These are phyloP conservation scores for Areca catechu DNA, from an alignment of 176 grass and related monocot genomes.

Conservation along the genomic window DNA sequence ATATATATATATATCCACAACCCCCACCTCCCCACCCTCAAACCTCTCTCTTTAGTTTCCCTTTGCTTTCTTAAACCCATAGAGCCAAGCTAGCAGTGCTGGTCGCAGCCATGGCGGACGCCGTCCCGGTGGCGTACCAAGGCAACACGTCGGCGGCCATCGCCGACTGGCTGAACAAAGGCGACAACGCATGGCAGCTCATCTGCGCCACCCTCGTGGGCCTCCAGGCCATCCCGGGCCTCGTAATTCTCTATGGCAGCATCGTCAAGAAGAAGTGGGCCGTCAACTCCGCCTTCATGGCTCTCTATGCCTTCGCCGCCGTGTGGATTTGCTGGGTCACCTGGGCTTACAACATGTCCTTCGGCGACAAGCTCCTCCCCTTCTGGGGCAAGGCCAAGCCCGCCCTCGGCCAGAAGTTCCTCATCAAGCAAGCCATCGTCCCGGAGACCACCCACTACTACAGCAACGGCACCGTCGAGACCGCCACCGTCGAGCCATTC, in stretches of 20 bases:
- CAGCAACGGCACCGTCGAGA: conserved; percentile 15
- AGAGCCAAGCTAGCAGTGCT: no score
- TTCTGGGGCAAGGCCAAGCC: conserved; percentile 79
- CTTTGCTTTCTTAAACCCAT: no score
- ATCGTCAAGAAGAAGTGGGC: conserved; percentile 99
- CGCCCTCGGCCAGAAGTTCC: conserved; percentile 50
- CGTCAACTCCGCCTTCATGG: conserved; percentile 94
- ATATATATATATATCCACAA: no score
- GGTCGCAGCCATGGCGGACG: no score
- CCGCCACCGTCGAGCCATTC: not conserved
- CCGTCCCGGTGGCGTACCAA: conserved; percentile 28
- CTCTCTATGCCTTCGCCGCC: conserved; percentile 82
- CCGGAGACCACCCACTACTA: conserved; percentile 23
- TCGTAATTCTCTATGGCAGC: conserved; percentile 88
- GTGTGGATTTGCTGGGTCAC: conserved; percentile 88
- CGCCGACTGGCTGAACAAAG: conserved; percentile 69
- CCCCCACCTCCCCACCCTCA: no score
- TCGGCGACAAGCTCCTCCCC: conserved; percentile 60
- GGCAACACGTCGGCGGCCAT: conserved; percentile 26
- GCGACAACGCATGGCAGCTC: conserved; percentile 97
- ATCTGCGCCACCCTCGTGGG: conserved; percentile 80
- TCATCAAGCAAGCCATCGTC: conserved; percentile 41
- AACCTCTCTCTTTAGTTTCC: no score
- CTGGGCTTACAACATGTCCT: conserved; percentile 94
- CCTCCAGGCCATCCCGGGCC: conserved; percentile 60